Evolutionary conservation across 1,284 basidiomycete species (phyloP).

Genomic region (Sporisorium exsertum): DNA sequence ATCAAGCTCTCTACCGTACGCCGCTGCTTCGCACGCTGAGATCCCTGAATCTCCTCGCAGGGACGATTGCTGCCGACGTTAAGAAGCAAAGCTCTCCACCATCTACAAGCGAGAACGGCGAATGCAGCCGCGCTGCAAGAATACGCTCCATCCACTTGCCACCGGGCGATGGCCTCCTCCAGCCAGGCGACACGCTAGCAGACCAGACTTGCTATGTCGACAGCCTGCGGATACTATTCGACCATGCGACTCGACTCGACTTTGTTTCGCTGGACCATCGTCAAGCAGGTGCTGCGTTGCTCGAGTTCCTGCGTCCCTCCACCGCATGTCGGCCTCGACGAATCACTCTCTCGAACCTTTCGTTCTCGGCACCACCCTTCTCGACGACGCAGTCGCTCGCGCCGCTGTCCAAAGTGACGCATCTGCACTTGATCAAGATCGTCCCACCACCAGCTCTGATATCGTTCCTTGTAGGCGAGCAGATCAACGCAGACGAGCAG

Average conservation of each 20-base stretch:
- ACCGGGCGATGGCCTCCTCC: conserved; percentile 35
- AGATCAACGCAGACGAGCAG: conserved; percentile 32
- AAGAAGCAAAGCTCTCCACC: conserved; percentile 5
- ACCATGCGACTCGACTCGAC: conserved; percentile 28
- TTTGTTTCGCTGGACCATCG: conserved; percentile 37
- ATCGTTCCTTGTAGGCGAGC: conserved; percentile 30
- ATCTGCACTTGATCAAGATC: conserved; percentile 45
- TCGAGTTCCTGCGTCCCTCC: conserved; percentile 24
- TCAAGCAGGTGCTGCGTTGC: conserved; percentile 30
- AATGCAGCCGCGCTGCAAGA: neutral
- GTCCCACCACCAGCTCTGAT: conserved; percentile 42
- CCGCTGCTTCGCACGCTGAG: conserved; percentile 30
- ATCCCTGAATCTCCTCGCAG: conserved; percentile 24
- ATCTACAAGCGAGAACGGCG: neutral
- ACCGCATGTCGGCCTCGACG: conserved; percentile 33
- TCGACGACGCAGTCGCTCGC: conserved; percentile 28
- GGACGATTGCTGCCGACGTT: conserved; percentile 17
- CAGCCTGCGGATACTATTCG: conserved; percentile 30
- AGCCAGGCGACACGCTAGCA: conserved; percentile 36
- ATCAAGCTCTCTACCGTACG: conserved; percentile 9
- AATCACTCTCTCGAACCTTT: conserved; percentile 40
- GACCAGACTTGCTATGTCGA: conserved; percentile 36
- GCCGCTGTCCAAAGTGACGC: conserved; percentile 30
- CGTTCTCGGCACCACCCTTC: conserved; percentile 42
- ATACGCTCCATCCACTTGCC: conserved; percentile 33